Evolutionary conservation across 306 rosid species (phyloP).

Genomic region (Cicer chorassanicum): DNA sequence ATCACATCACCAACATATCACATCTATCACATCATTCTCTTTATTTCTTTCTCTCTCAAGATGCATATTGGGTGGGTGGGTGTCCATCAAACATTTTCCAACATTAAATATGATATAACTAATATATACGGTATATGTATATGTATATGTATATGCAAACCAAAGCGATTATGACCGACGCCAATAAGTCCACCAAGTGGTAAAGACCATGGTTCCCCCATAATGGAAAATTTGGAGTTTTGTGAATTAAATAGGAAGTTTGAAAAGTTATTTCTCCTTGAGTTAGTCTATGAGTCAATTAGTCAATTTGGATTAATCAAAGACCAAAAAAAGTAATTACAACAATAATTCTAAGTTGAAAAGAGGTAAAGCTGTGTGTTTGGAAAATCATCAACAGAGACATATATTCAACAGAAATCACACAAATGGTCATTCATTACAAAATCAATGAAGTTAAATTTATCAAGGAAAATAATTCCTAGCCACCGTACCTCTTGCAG

Average conservation of each 20-base stretch:
- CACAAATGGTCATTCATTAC: conserved; percentile 12
- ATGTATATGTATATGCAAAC: not conserved
- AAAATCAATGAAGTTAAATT: conserved; percentile 7
- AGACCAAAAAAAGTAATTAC: not conserved
- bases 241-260: not conserved
- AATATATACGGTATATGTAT: not conserved
- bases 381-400: not conserved
- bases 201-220: not conserved
- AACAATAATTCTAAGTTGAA: not conserved
- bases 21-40: too few relatives aligned
- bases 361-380: not conserved
- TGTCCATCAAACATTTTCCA: too few relatives aligned
- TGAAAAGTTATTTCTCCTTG: not conserved
- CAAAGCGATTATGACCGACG: not conserved
- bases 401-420: not conserved
- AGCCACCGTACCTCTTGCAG: conserved; percentile 19
- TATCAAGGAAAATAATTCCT: not conserved
- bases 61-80: too few relatives aligned
- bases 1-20: too few relatives aligned
- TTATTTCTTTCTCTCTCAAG: too few relatives aligned
- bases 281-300: not conserved
- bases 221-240: not conserved
- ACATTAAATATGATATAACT: not conserved
- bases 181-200: not conserved
- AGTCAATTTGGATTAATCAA: not conserved